Evolutionary conservation across 805 yeast species (phyloP).

Genomic region (Saccharomycopsis fermentans): DNA sequence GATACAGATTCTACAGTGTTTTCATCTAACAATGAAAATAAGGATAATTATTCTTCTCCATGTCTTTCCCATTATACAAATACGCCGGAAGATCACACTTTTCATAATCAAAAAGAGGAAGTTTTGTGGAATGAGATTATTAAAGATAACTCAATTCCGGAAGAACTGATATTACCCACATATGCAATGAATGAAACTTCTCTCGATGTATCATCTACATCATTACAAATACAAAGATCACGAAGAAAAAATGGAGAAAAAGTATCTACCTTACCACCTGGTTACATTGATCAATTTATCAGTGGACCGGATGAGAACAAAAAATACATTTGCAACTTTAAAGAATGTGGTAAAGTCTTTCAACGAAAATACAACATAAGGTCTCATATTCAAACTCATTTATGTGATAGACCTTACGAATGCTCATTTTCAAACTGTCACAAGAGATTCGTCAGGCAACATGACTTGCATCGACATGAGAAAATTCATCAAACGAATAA

Average conservation of each 20-base stretch:
- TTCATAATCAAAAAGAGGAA: conserved; percentile 14
- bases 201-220: not conserved
- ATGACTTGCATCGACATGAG: conserved; percentile 83
- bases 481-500: conserved; percentile 62
- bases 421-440: conserved; percentile 59
- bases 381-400: conserved; percentile 93
- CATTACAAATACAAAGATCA: not conserved
- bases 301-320: conserved; percentile 69
- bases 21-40: not conserved
- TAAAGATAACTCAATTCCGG: not conserved
- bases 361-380: conserved; percentile 85
- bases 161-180: not conserved
- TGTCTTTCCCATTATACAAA: conserved; percentile 2
- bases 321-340: conserved; percentile 62
- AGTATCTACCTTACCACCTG: conserved; percentile 70
- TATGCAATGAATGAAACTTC: not conserved
- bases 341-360: conserved; percentile 73
- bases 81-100: conserved; percentile 5
- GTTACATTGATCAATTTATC: conserved; percentile 76
- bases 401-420: conserved; percentile 84
- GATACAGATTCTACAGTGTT: not conserved
- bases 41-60: not conserved
- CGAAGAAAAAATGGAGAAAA: conserved; percentile 23
- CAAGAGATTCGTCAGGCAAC: conserved; percentile 88
- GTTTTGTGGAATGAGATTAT: conserved; percentile 23